These are phyloP conservation scores for Penicillium coprophilum DNA, from an alignment of 495 filamentous ascomycete genomes.

Conservation along the genomic window DNA sequence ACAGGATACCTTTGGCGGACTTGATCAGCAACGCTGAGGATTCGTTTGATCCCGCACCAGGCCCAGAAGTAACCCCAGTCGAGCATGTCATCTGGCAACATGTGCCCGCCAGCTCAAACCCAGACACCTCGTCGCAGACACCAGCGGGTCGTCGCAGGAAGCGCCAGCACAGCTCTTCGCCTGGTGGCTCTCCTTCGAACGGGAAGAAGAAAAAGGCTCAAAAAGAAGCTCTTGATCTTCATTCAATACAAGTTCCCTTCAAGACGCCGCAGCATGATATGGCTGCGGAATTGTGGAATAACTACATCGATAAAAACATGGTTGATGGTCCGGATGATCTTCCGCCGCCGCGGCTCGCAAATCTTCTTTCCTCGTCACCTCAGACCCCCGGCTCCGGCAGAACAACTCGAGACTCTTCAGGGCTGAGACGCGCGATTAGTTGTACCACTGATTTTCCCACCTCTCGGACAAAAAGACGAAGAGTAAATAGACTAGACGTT, in stretches of 20 bases:
- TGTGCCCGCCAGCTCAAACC: conserved; percentile 48
- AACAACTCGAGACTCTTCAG: conserved; percentile 48
- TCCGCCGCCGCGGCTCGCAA: conserved; percentile 55
- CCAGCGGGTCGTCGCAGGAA: conserved; percentile 61
- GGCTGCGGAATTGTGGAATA: conserved; percentile 81
- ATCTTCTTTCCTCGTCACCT: conserved; percentile 71
- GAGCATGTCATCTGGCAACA: conserved; percentile 75
- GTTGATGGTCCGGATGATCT: conserved; percentile 37
- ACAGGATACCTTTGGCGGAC: conserved; percentile 72
- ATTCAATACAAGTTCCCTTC: conserved; percentile 55
- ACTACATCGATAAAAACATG: conserved; percentile 58
- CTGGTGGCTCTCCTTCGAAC: conserved; percentile 66
- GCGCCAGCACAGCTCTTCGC: conserved; percentile 78
- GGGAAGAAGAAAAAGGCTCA: conserved; percentile 42
- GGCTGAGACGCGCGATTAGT: conserved; percentile 67
- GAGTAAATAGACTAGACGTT: conserved; percentile 31
- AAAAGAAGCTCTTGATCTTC: conserved; percentile 49
- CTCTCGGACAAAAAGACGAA: conserved; percentile 56
- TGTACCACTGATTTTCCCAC: conserved; percentile 65
- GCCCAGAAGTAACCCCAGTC: conserved; percentile 58
- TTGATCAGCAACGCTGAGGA: conserved; percentile 73
- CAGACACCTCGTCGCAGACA: conserved; percentile 40
- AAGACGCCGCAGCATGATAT: conserved; percentile 81
- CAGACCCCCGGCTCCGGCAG: conserved; percentile 51
- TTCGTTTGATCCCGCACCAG: conserved; percentile 41